A percentile compares a stretch with the other conserved stretches of the same genome.
Conservation (phyloP, 495 filamentous ascomycete species). For the Trichoderma gamsii region DNA sequence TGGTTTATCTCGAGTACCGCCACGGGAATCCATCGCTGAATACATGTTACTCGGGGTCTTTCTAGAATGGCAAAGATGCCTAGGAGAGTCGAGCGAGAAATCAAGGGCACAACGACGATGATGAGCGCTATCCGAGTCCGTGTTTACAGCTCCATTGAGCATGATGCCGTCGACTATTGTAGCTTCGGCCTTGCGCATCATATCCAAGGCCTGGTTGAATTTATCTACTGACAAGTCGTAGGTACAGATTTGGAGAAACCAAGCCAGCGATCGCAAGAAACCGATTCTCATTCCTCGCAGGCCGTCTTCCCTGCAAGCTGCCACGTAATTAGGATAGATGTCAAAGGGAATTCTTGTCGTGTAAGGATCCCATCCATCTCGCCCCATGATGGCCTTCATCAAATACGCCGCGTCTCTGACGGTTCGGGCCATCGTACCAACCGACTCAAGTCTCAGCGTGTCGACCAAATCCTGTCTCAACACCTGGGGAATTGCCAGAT, state of each 20-base stretch:
- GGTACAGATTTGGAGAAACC: not conserved
- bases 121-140: conserved; percentile 18
- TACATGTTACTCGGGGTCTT: no score
- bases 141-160: conserved; percentile 18
- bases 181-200: conserved; percentile 34
- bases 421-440: conserved; percentile 58
- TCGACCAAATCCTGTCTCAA: conserved; percentile 21
- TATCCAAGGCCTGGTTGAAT: conserved; percentile 24
- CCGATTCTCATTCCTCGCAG: conserved; percentile 63
- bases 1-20: no score
- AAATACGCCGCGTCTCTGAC: conserved; percentile 62
- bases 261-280: conserved; percentile 35
- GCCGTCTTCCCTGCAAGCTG: conserved; percentile 44
- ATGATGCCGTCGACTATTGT: not conserved
- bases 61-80: no score
- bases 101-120: no score
- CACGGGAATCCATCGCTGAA: no score
- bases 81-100: no score
- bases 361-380: conserved; percentile 44
- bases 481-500: conserved; percentile 52
- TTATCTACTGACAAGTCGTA: not conserved
- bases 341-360: conserved; percentile 37
- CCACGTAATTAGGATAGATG: conserved; percentile 38
- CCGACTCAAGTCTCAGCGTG: conserved; percentile 56
- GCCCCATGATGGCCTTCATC: conserved; percentile 56